Evolutionary conservation across 225 moss, liverwort and hornwort species (phyloP).

Genomic region (Ulota crispa): DNA sequence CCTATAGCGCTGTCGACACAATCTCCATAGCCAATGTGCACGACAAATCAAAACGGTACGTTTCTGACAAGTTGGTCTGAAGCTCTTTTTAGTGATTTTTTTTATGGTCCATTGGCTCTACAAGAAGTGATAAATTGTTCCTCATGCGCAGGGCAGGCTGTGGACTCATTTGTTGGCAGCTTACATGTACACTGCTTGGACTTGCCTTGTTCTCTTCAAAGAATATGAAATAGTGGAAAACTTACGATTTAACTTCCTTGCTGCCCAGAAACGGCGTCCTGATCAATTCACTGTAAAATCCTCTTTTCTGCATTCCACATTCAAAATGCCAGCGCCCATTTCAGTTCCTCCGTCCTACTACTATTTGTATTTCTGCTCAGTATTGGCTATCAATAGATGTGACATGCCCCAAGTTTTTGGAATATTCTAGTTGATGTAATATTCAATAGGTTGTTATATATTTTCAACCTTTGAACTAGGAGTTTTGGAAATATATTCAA

Average conservation of each 20-base stretch:
- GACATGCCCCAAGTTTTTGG: neutral
- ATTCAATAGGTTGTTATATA: neutral
- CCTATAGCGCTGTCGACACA: slow-evolving; percentile 64
- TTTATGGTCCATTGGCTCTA: neutral
- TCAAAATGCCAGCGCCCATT: neutral
- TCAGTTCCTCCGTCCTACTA: neutral
- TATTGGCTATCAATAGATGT: neutral
- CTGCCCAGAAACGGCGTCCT: slow-evolving; percentile 72
- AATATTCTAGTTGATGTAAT: neutral
- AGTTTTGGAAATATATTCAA: neutral
- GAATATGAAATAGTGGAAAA: slow-evolving; percentile 63
- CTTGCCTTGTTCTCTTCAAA: slow-evolving; percentile 60
- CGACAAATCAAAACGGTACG: slow-evolving; percentile 76
- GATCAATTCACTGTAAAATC: slow-evolving; percentile 80
- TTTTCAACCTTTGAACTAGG: neutral
- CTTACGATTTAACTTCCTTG: slow-evolving; percentile 73
- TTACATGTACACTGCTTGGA: slow-evolving; percentile 82
- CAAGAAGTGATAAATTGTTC: slow-evolving; percentile 30
- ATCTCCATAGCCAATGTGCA: slow-evolving; percentile 81
- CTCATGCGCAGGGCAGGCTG: slow-evolving; percentile 63
- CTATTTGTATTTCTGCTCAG: neutral
- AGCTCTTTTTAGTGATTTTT: neutral
- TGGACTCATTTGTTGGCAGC: slow-evolving; percentile 79
- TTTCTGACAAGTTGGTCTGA: slow-evolving; percentile 16
- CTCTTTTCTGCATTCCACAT: neutral